Base-by-base conservation (phyloP, 2,329 filamentous ascomycete species). In the Dothiorella sarmentorum region DNA sequence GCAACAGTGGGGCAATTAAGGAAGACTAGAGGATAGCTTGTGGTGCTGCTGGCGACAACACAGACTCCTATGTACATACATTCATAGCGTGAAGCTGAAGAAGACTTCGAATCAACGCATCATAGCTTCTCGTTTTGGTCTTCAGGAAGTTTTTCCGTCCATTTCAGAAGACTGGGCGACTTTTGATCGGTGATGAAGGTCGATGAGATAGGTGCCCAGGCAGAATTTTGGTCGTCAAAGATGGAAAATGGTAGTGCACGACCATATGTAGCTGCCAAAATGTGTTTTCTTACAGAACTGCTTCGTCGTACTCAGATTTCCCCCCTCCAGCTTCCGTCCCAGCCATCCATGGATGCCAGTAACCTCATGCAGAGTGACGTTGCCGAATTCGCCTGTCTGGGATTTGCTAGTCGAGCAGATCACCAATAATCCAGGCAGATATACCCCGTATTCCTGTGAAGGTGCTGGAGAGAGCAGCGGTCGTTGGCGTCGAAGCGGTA, bases 241-340 rank as follows among this genome's bases (percentile, higher is more conserved):
- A 76, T 64, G 56, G 74, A 73, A 59, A 77, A 78, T 3, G 75
- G 73, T n/a, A 78, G 65, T 2, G 75, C 73, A 17, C 75, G 74
- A 10, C 75, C 75, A 56, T 76, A 78, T 17, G 78, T 73, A 2
- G 74, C 74, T 2, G 75, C 71, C 15, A 77, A 63, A 13, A 77
- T 65, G 38, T 69, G 73, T 3, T 75, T 66, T 1, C 74, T 69
- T 11, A 76, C 62, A 20, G n/a, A n/a, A n/a, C n/a, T n/a, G n/a
- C n/a, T n/a, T n/a, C n/a, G n/a, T n/a, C n/a, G n/a, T n/a, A n/a
- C n/a, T n/a, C n/a, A n/a, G n/a, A n/a, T n/a, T n/a, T n/a, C n/a
- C n/a, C n/a, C n/a, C n/a, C n/a, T n/a, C n/a, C n/a, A n/a, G n/a
- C n/a, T n/a, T n/a, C n/a, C n/a, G n/a, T n/a, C n/a, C n/a, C n/a